Base-by-base conservation (phyloP, 345 rosid genomes). In the Murraya koenigii region DNA sequence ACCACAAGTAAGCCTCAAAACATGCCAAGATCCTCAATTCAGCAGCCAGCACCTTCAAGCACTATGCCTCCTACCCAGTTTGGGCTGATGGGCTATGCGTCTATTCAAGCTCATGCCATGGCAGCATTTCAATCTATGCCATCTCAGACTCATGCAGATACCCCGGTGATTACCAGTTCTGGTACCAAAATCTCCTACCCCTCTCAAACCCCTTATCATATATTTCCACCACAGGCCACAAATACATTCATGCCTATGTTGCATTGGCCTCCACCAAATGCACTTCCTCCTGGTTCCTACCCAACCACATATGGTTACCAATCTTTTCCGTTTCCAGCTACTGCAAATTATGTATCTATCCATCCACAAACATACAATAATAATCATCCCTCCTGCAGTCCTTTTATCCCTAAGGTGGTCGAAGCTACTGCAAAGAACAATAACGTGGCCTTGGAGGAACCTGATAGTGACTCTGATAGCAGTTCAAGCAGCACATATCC, bases 171-270 rank as follows among this genome's bases (percentile, higher is more conserved):
- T 56, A 76, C 77, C 36, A 69, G 47, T 79, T 64, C 75, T 23
- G 63, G 55, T n/a, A 25, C 54, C 20, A 59, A 39, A 61, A 28
- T 79, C 26, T 52, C 89, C 54, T 82, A 66, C 88, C 77, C 74
- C n/a, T 74, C 36, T 75, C 89, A 80, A 79, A 65, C 68, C 63
- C 79, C 82, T 0, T 82, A 65, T 75, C 84, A 70, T 63, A 49
- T 82, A 77, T 82, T 83, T 35, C 82, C 84, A 49, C 82, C 82
- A 60, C 88, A 79, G 22, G 79, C 88, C 3, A 36, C 81, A 74
- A 84, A 80, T 78, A 54, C 66, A 69, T 87, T 86, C 81, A 72
- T 85, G 85, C 93, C 93, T 30, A 82, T 89, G 93, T 68, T 83
- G 26, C 85, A 79, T 78, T 89, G 88, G 90, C 86, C 89, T 75